Conservation (phyloP, 306 rosid genomes). For the Sindora glabra region DNA sequence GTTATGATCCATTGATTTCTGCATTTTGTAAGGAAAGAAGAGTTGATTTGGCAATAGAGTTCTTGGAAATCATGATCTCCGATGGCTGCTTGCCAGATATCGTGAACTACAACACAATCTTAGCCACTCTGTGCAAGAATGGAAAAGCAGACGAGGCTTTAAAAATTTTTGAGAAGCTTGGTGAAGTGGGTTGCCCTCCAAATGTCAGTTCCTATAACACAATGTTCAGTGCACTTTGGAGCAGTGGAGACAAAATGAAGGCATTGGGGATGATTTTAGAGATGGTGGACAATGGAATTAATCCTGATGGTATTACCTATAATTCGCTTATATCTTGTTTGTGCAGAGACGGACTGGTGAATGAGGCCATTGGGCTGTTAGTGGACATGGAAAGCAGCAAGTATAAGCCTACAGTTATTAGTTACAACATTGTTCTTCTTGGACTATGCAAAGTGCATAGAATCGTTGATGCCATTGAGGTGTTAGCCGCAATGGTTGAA, state of each 20-base stretch:
- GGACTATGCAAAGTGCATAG: conserved; percentile 70
- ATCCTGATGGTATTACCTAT: conserved; percentile 69
- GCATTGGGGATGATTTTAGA: conserved; percentile 62
- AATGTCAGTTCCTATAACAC: conserved; percentile 77
- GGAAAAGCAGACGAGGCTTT: conserved; percentile 65
- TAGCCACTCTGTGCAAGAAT: conserved; percentile 63
- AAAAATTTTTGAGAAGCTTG: conserved; percentile 58
- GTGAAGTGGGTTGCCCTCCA: conserved; percentile 74
- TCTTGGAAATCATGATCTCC: conserved; percentile 59
- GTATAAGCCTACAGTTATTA: conserved; percentile 50
- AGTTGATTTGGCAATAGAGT: conserved; percentile 57
- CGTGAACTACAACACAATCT: conserved; percentile 67
- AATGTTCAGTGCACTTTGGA: conserved; percentile 76
- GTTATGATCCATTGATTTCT: conserved; percentile 76
- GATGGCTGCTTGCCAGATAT: conserved; percentile 76
- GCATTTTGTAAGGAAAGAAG: conserved; percentile 67
- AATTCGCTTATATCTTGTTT: conserved; percentile 68
- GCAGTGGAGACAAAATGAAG: conserved; percentile 48
- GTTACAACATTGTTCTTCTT: conserved; percentile 64
- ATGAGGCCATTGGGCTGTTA: conserved; percentile 71
- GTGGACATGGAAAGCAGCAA: conserved; percentile 56
- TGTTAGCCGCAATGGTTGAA: conserved; percentile 52
- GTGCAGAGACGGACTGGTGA: conserved; percentile 87
- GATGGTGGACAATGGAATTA: conserved; percentile 54
- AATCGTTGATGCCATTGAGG: conserved; percentile 56